Conservation (phyloP, 179 eudicot genomes). For the Corrigiola litoralis region DNA sequence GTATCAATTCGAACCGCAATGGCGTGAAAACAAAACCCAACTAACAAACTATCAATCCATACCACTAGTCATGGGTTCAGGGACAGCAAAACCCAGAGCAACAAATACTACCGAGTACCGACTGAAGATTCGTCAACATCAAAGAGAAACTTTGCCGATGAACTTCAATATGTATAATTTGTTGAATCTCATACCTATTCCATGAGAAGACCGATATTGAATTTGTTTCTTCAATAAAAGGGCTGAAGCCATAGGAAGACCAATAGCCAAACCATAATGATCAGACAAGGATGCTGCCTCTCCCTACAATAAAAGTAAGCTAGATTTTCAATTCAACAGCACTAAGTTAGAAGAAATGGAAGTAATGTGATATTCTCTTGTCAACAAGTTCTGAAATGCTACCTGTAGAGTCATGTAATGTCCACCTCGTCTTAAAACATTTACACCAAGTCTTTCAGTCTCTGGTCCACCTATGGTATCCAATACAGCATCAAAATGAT, state of each 20-base stretch:
- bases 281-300: slow-evolving; percentile 81
- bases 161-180: too few species aligned
- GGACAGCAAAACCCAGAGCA: too few species aligned
- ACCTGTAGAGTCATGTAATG: slow-evolving; percentile 99
- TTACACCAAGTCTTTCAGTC: slow-evolving; percentile 74
- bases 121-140: too few species aligned
- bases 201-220: slow-evolving; percentile 72
- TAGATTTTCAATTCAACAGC: slow-evolving; percentile 12
- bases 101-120: too few species aligned
- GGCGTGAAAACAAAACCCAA: too few species aligned
- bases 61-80: too few species aligned
- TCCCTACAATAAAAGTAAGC: slow-evolving; percentile 50
- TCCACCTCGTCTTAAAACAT: slow-evolving; percentile 80
- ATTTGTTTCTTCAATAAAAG: slow-evolving; percentile 72
- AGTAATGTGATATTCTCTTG: background rate
- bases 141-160: too few species aligned
- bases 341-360: background rate
- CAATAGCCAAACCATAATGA: slow-evolving; percentile 74
- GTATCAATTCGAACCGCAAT: too few species aligned
- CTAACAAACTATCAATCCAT: too few species aligned
- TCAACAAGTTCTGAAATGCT: background rate
- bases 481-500: slow-evolving; percentile 84
- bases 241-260: slow-evolving; percentile 74
- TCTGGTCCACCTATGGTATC: slow-evolving; percentile 86
- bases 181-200: slow-evolving; percentile 58